These are phyloP conservation scores for Boletus rufocinnamomeus DNA, from an alignment of 768 basidiomycete genomes.

Conservation along the genomic window DNA sequence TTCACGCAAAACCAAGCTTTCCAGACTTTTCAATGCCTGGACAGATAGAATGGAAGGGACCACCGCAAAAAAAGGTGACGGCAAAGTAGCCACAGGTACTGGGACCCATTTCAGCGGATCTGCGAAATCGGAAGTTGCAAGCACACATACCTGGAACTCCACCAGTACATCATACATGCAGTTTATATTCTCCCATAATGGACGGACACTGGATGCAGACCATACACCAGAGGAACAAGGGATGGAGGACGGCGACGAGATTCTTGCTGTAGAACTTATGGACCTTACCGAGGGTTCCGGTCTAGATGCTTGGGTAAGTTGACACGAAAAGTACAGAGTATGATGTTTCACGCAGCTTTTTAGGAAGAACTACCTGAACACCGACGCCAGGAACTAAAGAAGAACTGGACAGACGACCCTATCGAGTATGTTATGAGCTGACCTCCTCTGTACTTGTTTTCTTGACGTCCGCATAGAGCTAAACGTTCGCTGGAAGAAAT, in stretches of 20 bases:
- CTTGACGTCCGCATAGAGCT: conserved; percentile 48
- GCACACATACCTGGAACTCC: conserved; percentile 44
- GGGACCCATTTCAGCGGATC: conserved; percentile 47
- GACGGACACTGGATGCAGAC: conserved; percentile 75
- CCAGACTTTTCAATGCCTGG: conserved; percentile 84
- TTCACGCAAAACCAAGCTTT: conserved; percentile 85
- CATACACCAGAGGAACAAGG: conserved; percentile 85
- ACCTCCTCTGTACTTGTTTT: conserved; percentile 2
- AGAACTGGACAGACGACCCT: conserved; percentile 79
- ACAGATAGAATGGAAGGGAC: conserved; percentile 82
- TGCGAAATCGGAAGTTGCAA: conserved; percentile 53
- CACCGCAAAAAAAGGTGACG: conserved; percentile 46
- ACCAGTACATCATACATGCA: conserved; percentile 54
- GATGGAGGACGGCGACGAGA: conserved; percentile 88
- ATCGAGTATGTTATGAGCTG: conserved; percentile 54
- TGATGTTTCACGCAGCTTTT: conserved; percentile 9
- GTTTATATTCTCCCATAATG: conserved; percentile 85
- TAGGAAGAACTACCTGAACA: conserved; percentile 70
- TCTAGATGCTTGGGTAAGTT: conserved; percentile 62
- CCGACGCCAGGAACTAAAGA: conserved; percentile 69
- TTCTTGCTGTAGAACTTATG: conserved; percentile 88
- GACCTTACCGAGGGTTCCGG: conserved; percentile 75
- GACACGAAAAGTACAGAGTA: neutral
- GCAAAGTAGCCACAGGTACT: conserved; percentile 30
- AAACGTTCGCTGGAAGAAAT: conserved; percentile 76